Base-by-base conservation (phyloP, 2,329 filamentous ascomycete species). In the Periconia sp. region DNA sequence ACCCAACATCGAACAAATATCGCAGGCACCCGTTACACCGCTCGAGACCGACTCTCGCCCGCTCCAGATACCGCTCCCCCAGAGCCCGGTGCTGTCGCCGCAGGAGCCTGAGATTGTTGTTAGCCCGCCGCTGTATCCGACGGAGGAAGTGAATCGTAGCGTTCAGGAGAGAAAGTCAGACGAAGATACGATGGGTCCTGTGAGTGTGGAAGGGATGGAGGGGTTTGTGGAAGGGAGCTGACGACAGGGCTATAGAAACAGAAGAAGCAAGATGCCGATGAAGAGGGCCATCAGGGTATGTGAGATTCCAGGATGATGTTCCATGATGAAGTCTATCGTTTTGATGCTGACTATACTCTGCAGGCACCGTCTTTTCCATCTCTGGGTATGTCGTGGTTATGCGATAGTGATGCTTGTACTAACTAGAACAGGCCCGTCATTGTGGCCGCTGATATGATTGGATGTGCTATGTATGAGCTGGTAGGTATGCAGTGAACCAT, bases 391-490 rank as follows among this genome's bases (percentile, higher is more conserved):
- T 65, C 58, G 40, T 47, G 40, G 36, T 44, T 39, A 28, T 40
- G 35, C 54, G 42, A 28, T 40, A 33, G 30, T 31, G 40, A 46
- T 38, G 25, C 45, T 41, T 40, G 46, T 60, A 58, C 63, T 70
- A 48, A 70, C 49, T 43, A 23, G 21, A 7, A 11, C 31, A 75
- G 89, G 59, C 94, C 94, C 68, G 94, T 99, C 79, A 87, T 99
- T 65, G 83, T 99, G 61, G 94, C 92, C 70, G 92, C 97, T 79
- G 86, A 96, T 75, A 96, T 99, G 92, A 90, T 92, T 69, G 94
- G 94, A 73, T 94, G 94, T 82, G 92, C 94, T 73, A 99, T 99
- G 94, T 96, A 97, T 84, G 94, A 99, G 78, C 81, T 99, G 78
- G 91, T 91, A 80, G 61, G 84, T 72, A 23, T 13, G 22, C 10